Evolutionary conservation across 169 alveolate species (phyloP).

Genomic region (Cryptosporidium ryanae): DNA sequence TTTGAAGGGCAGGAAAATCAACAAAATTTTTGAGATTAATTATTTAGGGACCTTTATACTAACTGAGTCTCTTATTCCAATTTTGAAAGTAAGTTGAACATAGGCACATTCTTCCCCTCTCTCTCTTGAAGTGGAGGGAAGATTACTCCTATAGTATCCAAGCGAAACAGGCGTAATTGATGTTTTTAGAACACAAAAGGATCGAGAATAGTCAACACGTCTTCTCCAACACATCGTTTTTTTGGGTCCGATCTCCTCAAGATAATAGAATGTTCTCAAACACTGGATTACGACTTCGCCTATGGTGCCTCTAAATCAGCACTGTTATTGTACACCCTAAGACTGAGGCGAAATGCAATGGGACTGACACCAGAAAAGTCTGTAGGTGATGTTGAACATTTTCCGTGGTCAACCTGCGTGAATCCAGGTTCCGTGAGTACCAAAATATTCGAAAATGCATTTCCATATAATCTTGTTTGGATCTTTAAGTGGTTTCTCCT

Average conservation of each 20-base stretch:
- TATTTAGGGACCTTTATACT: conserved; percentile 55
- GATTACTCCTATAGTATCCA: too few relatives aligned
- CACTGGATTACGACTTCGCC: background rate
- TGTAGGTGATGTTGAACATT: background rate
- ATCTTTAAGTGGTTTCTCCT: conserved; percentile 36
- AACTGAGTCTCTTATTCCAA: conserved; percentile 35
- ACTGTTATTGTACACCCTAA: conserved; percentile 45
- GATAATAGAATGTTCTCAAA: conserved; percentile 43
- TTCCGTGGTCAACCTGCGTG: conserved; percentile 73
- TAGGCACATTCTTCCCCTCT: too few relatives aligned
- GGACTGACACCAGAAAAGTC: conserved; percentile 32
- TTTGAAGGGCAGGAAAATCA: background rate
- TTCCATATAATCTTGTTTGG: conserved; percentile 16
- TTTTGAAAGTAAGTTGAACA: conserved; percentile 35
- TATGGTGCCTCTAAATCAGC: conserved; percentile 75
- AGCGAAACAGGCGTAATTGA: background rate
- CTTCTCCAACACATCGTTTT: conserved; percentile 59
- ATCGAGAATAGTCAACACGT: conserved; percentile 65
- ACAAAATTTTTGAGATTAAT: conserved; percentile 24
- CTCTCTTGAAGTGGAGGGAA: too few relatives aligned
- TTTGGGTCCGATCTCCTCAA: conserved; percentile 51
- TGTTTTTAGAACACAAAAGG: conserved; percentile 18
- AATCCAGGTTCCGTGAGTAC: conserved; percentile 69
- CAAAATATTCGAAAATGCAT: conserved; percentile 17
- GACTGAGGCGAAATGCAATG: conserved; percentile 60